Conservation (phyloP, 2,329 filamentous ascomycete genomes). For the Pseudogymnoascus sp. region DNA sequence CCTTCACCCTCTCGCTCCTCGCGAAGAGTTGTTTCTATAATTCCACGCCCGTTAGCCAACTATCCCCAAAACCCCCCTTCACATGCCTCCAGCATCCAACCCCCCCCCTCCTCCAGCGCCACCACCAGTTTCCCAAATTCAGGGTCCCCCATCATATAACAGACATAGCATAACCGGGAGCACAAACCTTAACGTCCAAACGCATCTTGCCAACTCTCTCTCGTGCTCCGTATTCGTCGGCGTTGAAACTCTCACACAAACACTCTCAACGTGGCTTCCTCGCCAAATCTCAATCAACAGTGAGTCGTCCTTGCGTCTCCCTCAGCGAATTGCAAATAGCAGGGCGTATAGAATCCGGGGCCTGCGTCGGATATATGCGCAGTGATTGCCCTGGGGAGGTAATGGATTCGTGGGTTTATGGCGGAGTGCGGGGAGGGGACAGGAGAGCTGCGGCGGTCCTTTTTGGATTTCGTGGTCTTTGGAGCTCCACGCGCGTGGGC, state of each 20-base stretch:
- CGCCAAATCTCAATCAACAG: background rate
- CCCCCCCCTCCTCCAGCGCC: background rate
- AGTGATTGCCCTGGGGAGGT: background rate
- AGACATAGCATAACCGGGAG: constrained; percentile 8
- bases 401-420: background rate
- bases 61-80: background rate
- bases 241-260: background rate
- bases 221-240: background rate
- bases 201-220: constrained; percentile 39
- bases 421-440: constrained; percentile 2
- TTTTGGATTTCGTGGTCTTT: constrained; percentile 15
- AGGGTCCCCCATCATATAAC: constrained; percentile 12
- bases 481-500: constrained; percentile 10
- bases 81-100: background rate
- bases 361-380: constrained; percentile 20
- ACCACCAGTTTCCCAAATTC: background rate
- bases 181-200: constrained; percentile 52
- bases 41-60: constrained; percentile 13
- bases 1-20: constrained; percentile 92
- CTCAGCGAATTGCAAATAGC: background rate
- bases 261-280: constrained; percentile 3
- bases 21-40: constrained; percentile 73
- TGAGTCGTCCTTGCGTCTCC: background rate
- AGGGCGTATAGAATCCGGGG: background rate
- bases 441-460: constrained; percentile 10